Conservation (phyloP, 306 rosid species). For the Cucurbita argyrosperma region DNA sequence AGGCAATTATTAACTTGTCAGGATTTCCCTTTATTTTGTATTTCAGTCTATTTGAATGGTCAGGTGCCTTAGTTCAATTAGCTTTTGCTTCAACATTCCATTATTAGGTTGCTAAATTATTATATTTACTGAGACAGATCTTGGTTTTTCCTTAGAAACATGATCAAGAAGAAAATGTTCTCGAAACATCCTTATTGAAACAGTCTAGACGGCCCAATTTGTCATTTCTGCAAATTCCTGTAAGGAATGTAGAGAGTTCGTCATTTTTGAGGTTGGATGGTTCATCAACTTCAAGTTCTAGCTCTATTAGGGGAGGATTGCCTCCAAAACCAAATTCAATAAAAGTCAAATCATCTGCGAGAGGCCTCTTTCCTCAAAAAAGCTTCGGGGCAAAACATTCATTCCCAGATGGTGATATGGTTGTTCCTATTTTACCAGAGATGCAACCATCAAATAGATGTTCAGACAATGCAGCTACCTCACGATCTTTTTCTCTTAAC, state of each 20-base stretch:
- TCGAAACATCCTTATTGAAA: constrained; percentile 19
- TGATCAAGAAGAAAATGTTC: constrained; percentile 19
- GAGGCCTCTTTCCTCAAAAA: constrained; percentile 40
- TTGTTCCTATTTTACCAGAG: constrained; percentile 48
- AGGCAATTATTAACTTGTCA: background rate
- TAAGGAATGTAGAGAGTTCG: constrained; percentile 41
- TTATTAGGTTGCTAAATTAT: background rate
- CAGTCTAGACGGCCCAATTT: constrained; percentile 44
- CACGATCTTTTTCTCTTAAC: constrained; percentile 50
- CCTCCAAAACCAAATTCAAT: constrained; percentile 62
- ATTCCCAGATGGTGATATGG: constrained; percentile 39
- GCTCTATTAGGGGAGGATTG: constrained; percentile 45
- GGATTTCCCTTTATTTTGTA: background rate
- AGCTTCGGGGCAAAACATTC: constrained; percentile 33
- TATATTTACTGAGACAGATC: background rate
- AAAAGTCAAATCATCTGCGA: constrained; percentile 38
- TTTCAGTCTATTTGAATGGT: background rate
- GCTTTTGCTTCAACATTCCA: background rate
- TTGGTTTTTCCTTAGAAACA: constrained; percentile 14
- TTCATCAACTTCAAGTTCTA: constrained; percentile 31
- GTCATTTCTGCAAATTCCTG: constrained; percentile 53
- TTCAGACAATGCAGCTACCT: constrained; percentile 38
- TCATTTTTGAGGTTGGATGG: constrained; percentile 35
- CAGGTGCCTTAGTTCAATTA: background rate
- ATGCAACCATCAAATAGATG: constrained; percentile 27